Base-by-base conservation (phyloP, 352 stramenopile species). In the Blastocystis sp. region DNA sequence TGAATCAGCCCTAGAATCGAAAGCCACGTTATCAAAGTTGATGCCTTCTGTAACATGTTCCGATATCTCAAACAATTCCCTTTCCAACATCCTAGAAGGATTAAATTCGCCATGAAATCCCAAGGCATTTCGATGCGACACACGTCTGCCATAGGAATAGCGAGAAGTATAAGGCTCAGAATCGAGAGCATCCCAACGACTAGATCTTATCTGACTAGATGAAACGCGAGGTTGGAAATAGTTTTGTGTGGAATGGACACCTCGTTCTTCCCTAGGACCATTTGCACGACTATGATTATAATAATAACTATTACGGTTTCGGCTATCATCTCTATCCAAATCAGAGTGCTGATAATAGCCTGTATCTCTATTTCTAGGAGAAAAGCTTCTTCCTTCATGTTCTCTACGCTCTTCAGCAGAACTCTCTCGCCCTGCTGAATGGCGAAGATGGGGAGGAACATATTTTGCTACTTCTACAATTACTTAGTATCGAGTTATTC, bases 101-200 rank as follows among this genome's bases (percentile, higher is more conserved):
- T 94, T 93, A 81, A 95, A 91, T 90, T 98, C 95, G 30, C 97
- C 97, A 92, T 99, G 96, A 92, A 98, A 99, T 43, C 97, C 97
- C 37, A 98, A 92, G 90, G 98, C 94, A 90, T 99, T 99, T 30
- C 93, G 92, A 50, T 95, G 93, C 34, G 90, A 54, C 54, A 91
- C 92, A 62, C 93, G 54, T 50, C 50, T 45, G 20, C n/a, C 20
- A 34, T 8, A 53, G 8, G n/a, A 50, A 37, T 20, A 37, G 30
- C 47, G 47, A 54, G 13, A 26, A 11, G 73, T 26, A 20, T 85
- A 50, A 20, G 66, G 26, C 11, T 78, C 66, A 1, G 11, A 34
- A 53, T 20, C n/a, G 24, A 85, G 39, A 39, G 9, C 54, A 69
- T 66, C 73, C 73, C 73, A 85, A 45, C 73, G 73, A 85, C 73